These are phyloP conservation scores for Penicillium steckii DNA, from an alignment of 495 filamentous ascomycete species.

Conservation along the genomic window DNA sequence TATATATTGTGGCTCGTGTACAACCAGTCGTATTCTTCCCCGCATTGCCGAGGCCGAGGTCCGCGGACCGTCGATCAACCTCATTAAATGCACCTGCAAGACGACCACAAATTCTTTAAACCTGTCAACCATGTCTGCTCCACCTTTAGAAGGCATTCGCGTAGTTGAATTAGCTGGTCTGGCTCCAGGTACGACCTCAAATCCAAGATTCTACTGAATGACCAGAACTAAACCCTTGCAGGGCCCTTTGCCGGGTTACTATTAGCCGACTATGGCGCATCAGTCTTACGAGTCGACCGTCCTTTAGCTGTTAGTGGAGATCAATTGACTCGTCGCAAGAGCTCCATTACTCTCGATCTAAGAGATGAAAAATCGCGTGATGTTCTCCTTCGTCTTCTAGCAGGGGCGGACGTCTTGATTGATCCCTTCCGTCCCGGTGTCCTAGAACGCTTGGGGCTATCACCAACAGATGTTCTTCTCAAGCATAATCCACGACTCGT, in stretches of 20 bases:
- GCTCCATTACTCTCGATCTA: conserved; percentile 73
- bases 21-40: conserved; percentile 20
- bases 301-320: conserved; percentile 48
- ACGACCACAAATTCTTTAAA: neutral
- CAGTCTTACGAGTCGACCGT: conserved; percentile 85
- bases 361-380: conserved; percentile 61
- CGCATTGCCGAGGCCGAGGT: conserved; percentile 15
- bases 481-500: conserved; percentile 74
- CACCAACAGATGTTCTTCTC: conserved; percentile 59
- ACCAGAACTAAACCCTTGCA: conserved; percentile 20
- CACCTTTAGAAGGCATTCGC: conserved; percentile 69
- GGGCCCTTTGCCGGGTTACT: conserved; percentile 89
- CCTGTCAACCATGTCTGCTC: conserved; percentile 15
- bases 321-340: conserved; percentile 73
- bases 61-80: neutral
- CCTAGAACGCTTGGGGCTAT: conserved; percentile 77
- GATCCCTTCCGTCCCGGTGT: conserved; percentile 92
- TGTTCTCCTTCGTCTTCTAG: conserved; percentile 64
- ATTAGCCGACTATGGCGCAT: conserved; percentile 84
- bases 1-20: too few relatives aligned
- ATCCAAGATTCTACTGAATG: neutral
- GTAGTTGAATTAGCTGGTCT: conserved; percentile 90
- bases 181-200: conserved; percentile 67
- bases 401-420: conserved; percentile 73
- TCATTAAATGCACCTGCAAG: neutral